phyloP scores from a whole-genome alignment of 306 rosid species.

The Fragaria nilgerrensis region DNA sequence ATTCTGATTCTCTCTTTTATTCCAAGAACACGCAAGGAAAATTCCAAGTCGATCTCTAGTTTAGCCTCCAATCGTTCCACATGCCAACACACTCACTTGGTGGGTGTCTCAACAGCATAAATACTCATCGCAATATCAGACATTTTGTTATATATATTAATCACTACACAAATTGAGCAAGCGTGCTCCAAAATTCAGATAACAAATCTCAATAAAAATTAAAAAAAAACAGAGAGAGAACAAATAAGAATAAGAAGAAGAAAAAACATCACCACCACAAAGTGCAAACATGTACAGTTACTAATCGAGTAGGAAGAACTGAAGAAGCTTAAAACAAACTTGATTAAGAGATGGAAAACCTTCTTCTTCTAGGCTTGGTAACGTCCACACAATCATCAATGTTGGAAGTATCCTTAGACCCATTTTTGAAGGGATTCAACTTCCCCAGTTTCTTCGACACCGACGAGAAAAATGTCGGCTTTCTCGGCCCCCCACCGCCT shows the following conservation, averaged over 20 bases:
- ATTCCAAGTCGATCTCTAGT: too few relatives aligned
- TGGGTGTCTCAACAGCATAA: too few relatives aligned
- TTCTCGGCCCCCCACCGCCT: conserved; percentile 19
- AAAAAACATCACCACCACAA: background rate
- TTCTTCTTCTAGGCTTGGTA: conserved; percentile 76
- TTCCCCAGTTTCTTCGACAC: conserved; percentile 68
- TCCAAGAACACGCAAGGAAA: too few relatives aligned
- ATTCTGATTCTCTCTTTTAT: too few relatives aligned
- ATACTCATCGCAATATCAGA: background rate
- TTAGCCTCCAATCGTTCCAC: too few relatives aligned
- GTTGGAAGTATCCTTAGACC: conserved; percentile 67
- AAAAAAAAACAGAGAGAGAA: background rate
- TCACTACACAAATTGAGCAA: background rate
- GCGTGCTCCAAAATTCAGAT: background rate
- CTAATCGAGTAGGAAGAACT: background rate
- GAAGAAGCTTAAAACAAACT: background rate
- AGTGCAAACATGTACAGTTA: conserved; percentile 3
- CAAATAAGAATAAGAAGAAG: background rate
- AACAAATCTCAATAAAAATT: background rate
- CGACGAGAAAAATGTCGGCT: conserved; percentile 60
- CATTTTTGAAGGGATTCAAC: conserved; percentile 77
- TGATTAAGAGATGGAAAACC: conserved; percentile 70
- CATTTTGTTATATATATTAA: background rate
- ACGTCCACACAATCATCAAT: conserved; percentile 55
- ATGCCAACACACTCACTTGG: too few relatives aligned